These are phyloP conservation scores for Hypomontagnella submonticulosa DNA, from an alignment of 495 filamentous ascomycete genomes.

Conservation along the genomic window DNA sequence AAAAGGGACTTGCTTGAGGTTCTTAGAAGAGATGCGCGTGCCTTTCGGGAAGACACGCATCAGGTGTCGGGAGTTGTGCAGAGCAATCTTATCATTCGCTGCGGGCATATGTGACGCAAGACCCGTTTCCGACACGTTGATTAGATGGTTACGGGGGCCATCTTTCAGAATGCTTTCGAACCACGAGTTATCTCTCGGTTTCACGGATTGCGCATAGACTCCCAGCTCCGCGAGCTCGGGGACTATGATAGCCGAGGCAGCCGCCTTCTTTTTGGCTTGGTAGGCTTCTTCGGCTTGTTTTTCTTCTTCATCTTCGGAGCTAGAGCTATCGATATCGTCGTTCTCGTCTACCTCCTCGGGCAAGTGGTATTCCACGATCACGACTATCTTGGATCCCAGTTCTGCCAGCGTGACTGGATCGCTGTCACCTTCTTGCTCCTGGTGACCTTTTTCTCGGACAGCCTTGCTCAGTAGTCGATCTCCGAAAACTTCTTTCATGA, in stretches of 20 bases:
- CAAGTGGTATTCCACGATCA: slow-evolving; percentile 67
- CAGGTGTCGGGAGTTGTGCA: slow-evolving; percentile 62
- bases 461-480: slow-evolving; percentile 60
- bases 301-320: slow-evolving; percentile 54
- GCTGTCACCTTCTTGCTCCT: slow-evolving; percentile 51
- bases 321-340: slow-evolving; percentile 37
- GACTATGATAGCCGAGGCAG: slow-evolving; percentile 54
- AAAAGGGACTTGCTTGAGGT: slow-evolving; percentile 61
- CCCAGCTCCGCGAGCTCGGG: slow-evolving; percentile 65
- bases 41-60: slow-evolving; percentile 69
- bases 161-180: slow-evolving; percentile 53
- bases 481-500: slow-evolving; percentile 66
- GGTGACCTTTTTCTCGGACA: slow-evolving; percentile 55
- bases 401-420: slow-evolving; percentile 58
- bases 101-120: slow-evolving; percentile 52
- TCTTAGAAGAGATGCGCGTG: slow-evolving; percentile 64
- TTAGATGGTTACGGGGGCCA: slow-evolving; percentile 64
- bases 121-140: slow-evolving; percentile 66
- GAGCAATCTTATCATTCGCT: slow-evolving; percentile 53
- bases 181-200: slow-evolving; percentile 65
- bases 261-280: slow-evolving; percentile 53
- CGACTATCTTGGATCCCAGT: slow-evolving; percentile 62
- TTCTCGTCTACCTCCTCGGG: slow-evolving; percentile 54
- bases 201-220: slow-evolving; percentile 67
- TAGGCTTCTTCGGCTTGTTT: slow-evolving; percentile 53